Evolutionary conservation across 768 basidiomycete species (phyloP).

Genomic region (Termitomyces sp.): DNA sequence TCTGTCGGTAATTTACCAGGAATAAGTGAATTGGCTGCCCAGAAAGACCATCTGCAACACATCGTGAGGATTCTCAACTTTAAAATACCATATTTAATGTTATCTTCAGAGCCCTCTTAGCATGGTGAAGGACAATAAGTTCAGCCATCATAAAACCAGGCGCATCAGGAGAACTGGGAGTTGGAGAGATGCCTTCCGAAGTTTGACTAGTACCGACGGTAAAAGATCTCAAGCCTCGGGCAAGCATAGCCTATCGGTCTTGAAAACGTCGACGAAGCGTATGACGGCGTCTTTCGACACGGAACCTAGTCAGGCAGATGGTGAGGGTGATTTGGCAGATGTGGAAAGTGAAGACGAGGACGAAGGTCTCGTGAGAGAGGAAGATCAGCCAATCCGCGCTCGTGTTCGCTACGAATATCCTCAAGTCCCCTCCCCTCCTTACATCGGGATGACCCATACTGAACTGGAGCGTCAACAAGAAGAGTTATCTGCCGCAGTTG

Average conservation of each 20-base stretch:
- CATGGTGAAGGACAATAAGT: conserved; percentile 77
- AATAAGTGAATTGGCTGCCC: conserved; percentile 63
- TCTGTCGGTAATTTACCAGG: conserved; percentile 79
- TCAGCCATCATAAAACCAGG: conserved; percentile 31
- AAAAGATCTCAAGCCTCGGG: conserved; percentile 23
- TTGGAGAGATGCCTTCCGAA: conserved; percentile 59
- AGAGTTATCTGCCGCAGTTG: conserved; percentile 48
- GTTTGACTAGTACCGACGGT: conserved; percentile 40
- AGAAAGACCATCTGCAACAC: conserved; percentile 88
- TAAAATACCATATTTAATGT: conserved; percentile 3
- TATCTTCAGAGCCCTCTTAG: conserved; percentile 69
- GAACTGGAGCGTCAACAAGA: conserved; percentile 48
- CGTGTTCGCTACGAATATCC: conserved; percentile 63
- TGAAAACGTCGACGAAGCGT: conserved; percentile 23
- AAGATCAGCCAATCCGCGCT: conserved; percentile 73
- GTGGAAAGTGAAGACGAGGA: conserved; percentile 51
- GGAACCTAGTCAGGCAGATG: conserved; percentile 29
- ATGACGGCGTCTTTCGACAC: conserved; percentile 3
- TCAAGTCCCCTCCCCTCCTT: conserved; percentile 13
- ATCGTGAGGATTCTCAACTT: conserved; percentile 35
- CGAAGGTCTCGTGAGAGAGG: conserved; percentile 50
- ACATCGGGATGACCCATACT: conserved; percentile 31
- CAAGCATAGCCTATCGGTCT: conserved; percentile 22
- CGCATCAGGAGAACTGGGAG: conserved; percentile 53
- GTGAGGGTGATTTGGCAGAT: conserved; percentile 52